phyloP scores from a whole-genome alignment of 2,329 filamentous ascomycete species.

The Parastagonospora avenae region DNA sequence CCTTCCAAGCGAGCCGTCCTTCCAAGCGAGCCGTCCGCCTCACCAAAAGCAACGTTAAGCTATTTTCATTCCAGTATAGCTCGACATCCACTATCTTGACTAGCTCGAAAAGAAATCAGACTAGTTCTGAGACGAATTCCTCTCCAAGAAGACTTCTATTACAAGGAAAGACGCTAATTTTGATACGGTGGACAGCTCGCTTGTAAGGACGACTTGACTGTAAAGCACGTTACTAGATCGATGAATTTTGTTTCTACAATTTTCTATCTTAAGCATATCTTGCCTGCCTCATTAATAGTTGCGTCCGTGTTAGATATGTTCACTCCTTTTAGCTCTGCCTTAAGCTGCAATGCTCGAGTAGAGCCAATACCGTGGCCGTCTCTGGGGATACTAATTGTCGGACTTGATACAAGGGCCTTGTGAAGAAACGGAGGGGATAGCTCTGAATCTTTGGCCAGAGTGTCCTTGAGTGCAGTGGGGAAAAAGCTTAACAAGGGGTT shows the following conservation, averaged over 20 bases:
- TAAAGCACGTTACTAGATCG: not conserved
- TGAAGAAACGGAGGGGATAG: constrained; percentile 1
- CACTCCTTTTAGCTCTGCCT: not conserved
- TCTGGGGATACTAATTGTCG: constrained; percentile 1
- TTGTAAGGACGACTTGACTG: not conserved
- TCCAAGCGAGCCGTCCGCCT: no score
- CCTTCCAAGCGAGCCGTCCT: no score
- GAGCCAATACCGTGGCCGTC: not conserved
- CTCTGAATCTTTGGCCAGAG: not conserved
- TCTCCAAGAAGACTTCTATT: no score
- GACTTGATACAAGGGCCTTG: constrained; percentile 2
- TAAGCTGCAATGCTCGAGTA: not conserved
- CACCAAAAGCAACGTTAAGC: no score
- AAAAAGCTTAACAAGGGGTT: constrained; percentile 10
- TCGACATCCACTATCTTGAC: no score
- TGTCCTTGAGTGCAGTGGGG: constrained; percentile 1
- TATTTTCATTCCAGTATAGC: no score
- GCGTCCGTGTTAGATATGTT: not conserved
- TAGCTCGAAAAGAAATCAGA: no score
- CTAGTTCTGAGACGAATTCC: no score
- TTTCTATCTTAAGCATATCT: not conserved
- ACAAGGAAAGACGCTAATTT: no score
- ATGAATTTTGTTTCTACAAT: not conserved
- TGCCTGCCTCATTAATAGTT: not conserved
- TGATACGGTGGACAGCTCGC: no score